Percentiles rank a stretch among this genome's conserved stretches.
phyloP scores from a whole-genome alignment of 208 protist genomes.

The Leishmania guyanensis region DNA sequence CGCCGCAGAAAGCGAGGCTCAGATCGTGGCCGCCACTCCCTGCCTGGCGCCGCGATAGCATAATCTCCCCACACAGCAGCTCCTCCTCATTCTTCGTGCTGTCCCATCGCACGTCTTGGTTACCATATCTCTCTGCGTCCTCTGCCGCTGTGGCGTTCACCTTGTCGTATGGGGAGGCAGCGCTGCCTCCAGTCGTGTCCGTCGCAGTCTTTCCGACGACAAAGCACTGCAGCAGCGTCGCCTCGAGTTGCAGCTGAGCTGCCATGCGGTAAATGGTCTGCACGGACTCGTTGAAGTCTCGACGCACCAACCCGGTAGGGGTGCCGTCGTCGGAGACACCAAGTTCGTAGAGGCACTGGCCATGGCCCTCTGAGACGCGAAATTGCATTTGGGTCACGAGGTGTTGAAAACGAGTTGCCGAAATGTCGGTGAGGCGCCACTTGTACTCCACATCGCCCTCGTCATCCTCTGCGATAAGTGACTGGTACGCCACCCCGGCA shows the following conservation, averaged over 20 bases:
- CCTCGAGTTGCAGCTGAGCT: constrained; percentile 53
- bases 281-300: constrained; percentile 84
- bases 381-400: constrained; percentile 96
- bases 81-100: constrained; percentile 12
- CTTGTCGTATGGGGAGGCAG: not conserved
- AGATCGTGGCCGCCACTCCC: constrained; percentile 49
- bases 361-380: constrained; percentile 90
- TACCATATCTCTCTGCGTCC: not conserved
- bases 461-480: constrained; percentile 87
- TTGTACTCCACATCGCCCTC: constrained; percentile 97
- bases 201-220: constrained; percentile 17
- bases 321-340: constrained; percentile 93
- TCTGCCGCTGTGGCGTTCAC: not conserved
- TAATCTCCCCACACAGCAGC: constrained; percentile 81
- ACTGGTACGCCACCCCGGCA: not conserved
- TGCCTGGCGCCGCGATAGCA: constrained; percentile 74
- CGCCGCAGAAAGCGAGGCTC: constrained; percentile 84
- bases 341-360: constrained; percentile 95
- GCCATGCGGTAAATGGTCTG: constrained; percentile 82
- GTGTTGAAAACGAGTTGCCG: constrained; percentile 86
- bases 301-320: constrained; percentile 69
- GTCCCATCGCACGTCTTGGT: not conserved
- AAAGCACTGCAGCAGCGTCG: constrained; percentile 64
- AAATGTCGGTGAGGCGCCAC: constrained; percentile 89
- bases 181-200: not conserved